Evolutionary conservation across 345 rosid species (phyloP).

Genomic region (Toxicodendron radicans): DNA sequence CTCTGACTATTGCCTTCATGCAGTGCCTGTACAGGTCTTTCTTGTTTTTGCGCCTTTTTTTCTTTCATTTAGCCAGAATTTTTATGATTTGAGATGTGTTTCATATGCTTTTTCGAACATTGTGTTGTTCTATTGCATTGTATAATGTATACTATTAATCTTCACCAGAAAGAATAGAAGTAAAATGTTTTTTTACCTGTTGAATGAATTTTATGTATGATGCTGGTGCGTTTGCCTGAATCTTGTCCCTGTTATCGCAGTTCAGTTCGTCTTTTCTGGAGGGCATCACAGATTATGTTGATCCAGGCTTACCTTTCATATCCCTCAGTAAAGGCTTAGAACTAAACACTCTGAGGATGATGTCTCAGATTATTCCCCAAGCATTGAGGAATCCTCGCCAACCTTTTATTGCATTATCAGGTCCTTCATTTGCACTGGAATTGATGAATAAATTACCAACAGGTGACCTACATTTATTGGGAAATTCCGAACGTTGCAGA

Average conservation of each 20-base stretch:
- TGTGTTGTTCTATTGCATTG: background rate
- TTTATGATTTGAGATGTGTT: background rate
- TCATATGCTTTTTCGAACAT: background rate
- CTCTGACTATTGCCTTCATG: conserved; percentile 88
- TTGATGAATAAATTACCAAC: conserved; percentile 87
- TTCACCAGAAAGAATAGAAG: background rate
- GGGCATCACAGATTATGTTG: conserved; percentile 71
- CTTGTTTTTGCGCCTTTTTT: background rate
- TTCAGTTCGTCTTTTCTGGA: conserved; percentile 81
- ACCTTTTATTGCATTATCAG: conserved; percentile 84
- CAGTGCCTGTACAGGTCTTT: conserved; percentile 89
- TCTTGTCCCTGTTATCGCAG: conserved; percentile 47
- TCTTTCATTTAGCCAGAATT: background rate
- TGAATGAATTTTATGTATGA: background rate
- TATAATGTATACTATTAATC: background rate
- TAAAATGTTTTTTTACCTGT: background rate
- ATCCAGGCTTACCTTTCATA: conserved; percentile 85
- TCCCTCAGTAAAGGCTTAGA: conserved; percentile 94
- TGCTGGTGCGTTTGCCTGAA: conserved; percentile 19
- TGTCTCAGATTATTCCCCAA: conserved; percentile 89
- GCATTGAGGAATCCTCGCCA: conserved; percentile 74
- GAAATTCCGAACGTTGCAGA: background rate
- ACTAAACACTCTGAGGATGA: conserved; percentile 85
- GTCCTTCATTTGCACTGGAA: conserved; percentile 91
- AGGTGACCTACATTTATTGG: conserved; percentile 37